Evolutionary conservation across 331 rosid genomes (phyloP), one percentile per base, ranked within the genome.

Genomic region (Pyracantha coccinea): DNA sequence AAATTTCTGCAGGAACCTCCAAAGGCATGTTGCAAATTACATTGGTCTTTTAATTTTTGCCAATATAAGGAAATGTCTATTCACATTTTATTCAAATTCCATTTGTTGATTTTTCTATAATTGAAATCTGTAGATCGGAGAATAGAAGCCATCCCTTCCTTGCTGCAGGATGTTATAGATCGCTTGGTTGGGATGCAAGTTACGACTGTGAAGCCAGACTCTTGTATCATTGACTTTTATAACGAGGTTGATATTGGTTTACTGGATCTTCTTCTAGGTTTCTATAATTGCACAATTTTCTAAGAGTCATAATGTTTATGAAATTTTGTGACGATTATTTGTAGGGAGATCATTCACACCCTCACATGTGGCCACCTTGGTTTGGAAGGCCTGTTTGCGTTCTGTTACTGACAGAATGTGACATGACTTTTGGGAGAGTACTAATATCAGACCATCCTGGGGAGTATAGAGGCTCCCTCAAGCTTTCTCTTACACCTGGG

Each of bases 301-400:
- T 78, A 54, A 82, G 68, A 32, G 13, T 38, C 47, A 41, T 41
- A 3, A 41, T 41, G 6, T 31, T 31, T 31, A 47, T 68, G 28
- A 54, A 67, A 73, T 77, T 75, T 69, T 83, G 21, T 82, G 61
- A 68, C 68, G 71, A 80, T 86, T 66, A 78, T 72, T 24, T 68
- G 21, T 69, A 95, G 99, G 97, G 97, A 75, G 99, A 95, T 82
- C 93, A 92, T 77, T 92, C 99, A 64, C 93, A 89, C 75, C 99
- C 97, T 63, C 55, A 89, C 85, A 80, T 17, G 55, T 95, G 89
- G 88, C 97, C 97, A 1, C 53, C 78, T 50, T 92, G 97, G 97
- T 89, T 78, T 80, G 99, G 97, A 80, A 87, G 96, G 85, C 99
- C 99, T 24, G 86, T 92, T 72, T 78, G 85, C 27, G 59, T 80